Base-by-base conservation (phyloP, 2,329 filamentous ascomycete species). In the Mollisiaceae sp. region DNA sequence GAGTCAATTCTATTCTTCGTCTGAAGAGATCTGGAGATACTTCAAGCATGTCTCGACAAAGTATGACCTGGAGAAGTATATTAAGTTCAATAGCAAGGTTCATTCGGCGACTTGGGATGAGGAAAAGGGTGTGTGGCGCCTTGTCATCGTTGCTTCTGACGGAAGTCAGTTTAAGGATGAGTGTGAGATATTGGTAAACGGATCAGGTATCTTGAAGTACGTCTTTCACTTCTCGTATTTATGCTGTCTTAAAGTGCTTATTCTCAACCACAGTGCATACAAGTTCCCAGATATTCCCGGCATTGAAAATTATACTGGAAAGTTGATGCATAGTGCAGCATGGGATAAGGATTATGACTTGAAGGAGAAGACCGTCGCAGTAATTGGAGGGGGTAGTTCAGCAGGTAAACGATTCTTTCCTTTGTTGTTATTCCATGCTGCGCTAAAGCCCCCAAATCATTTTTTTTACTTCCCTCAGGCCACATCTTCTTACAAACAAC, bases 141-240 rank as follows among this genome's bases (percentile, higher is more conserved):
- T 57, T 12, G 59, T 38, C 9, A n/a, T 72, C 15, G 12, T 60
- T 15, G 57, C 57, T 0, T 15, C 55, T 12, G 63, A 66, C 54
- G 69, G 69, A 1, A 60, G 20, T 22, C 18, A 22, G 15, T 66
- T 69, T 41, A 61, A 76, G 2, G 81, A 85, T 67, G 77, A 77
- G 65, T 81, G 79, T 63, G 79, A 85, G 62, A 77, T 82, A 22
- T 74, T 86, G 8, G 71, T 85, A 47, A 84, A 83, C 66, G 82
- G 78, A 18, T 75, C 76, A 6, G 83, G 84, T 14, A 79, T 84
- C 22, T 74, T 86, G 41, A 85, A 85, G 69, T 81, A 82, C 15
- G 64, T 64, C 36, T 12, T 32, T 32, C 27, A 32, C 27, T 32
- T 32, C 12, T 11, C 8, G 4, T n/a, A 11, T 38, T 14, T 38